Percentiles rank a stretch among this genome's conserved stretches.
These are phyloP conservation scores for Pseudogymnoascus sp. DNA, from an alignment of 2,329 filamentous ascomycete species.

Conservation along the genomic window DNA sequence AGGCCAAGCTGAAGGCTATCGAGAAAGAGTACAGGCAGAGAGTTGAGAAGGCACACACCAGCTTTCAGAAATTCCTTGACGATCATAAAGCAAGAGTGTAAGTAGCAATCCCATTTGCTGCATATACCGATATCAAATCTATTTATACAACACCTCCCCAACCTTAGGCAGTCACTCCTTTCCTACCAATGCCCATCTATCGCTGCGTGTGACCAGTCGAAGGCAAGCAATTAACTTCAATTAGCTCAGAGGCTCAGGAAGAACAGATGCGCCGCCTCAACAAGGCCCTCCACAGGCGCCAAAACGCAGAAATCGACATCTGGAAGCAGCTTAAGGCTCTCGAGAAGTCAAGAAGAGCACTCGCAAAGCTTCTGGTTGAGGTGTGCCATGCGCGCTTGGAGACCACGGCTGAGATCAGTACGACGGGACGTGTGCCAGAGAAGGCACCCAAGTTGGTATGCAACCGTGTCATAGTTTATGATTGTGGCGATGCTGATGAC, in stretches of 20 bases:
- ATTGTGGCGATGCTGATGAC: neutral
- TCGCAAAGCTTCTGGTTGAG: neutral
- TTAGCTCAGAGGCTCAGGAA: neutral
- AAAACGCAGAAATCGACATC: neutral
- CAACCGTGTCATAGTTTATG: neutral
- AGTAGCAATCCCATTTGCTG: slow-evolving; percentile 10
- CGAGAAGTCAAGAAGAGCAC: neutral
- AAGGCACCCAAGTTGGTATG: neutral
- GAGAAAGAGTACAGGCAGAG: slow-evolving; percentile 19
- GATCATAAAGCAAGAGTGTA: slow-evolving; percentile 21
- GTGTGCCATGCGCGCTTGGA: neutral
- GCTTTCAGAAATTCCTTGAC: slow-evolving; percentile 19
- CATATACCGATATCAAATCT: neutral
- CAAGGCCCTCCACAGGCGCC: neutral
- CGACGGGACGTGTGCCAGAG: neutral
- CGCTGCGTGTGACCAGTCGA: neutral
- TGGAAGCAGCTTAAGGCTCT: neutral
- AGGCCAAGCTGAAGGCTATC: slow-evolving; percentile 22
- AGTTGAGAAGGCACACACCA: slow-evolving; percentile 18
- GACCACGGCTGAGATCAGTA: neutral
- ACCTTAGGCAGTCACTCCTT: neutral
- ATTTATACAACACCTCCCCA: neutral
- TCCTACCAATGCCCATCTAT: neutral
- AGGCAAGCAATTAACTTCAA: neutral
- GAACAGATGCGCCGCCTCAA: neutral